Conservation (phyloP, 257 asterid species). For the Capsicum baccatum region DNA sequence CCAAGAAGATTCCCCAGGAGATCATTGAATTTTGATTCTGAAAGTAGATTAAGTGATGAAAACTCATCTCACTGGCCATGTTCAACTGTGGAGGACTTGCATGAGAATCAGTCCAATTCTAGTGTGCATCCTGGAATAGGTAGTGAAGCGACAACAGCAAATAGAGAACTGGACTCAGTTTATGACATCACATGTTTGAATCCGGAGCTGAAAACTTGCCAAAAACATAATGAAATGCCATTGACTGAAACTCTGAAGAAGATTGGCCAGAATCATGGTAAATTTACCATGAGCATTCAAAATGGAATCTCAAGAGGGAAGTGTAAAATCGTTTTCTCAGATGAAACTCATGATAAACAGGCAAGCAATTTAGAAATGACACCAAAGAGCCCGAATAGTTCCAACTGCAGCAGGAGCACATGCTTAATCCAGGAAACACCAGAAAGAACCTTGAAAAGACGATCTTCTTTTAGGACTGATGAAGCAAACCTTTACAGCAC, state of each 20-base stretch:
- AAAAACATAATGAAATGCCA: slow-evolving; percentile 38
- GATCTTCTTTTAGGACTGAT: slow-evolving; percentile 29
- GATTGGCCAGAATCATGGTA: slow-evolving; percentile 31
- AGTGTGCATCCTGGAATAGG: slow-evolving; percentile 33
- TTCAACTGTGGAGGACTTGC: slow-evolving; percentile 38
- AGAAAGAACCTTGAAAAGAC: slow-evolving; percentile 56
- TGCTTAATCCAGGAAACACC: slow-evolving; percentile 40
- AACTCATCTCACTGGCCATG: slow-evolving; percentile 38
- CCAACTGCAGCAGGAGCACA: slow-evolving; percentile 49
- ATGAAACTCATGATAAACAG: slow-evolving; percentile 73
- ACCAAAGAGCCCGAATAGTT: slow-evolving; percentile 44
- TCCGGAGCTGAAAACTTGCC: slow-evolving; percentile 37
- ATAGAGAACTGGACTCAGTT: slow-evolving; percentile 38
- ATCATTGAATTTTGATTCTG: slow-evolving; percentile 61
- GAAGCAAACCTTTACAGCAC: slow-evolving; percentile 54
- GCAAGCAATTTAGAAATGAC: slow-evolving; percentile 43
- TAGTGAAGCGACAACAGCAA: slow-evolving; percentile 30
- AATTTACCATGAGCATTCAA: slow-evolving; percentile 29
- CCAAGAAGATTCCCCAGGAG: slow-evolving; percentile 68
- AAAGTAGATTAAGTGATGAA: slow-evolving; percentile 47
- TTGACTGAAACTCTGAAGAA: slow-evolving; percentile 37
- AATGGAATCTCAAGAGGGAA: slow-evolving; percentile 52
- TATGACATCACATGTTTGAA: slow-evolving; percentile 37
- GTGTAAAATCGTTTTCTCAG: slow-evolving; percentile 73
- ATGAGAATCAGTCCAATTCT: slow-evolving; percentile 44